Evolutionary conservation across 2,329 filamentous ascomycete species (phyloP).

Genomic region (Xylariales sp.): DNA sequence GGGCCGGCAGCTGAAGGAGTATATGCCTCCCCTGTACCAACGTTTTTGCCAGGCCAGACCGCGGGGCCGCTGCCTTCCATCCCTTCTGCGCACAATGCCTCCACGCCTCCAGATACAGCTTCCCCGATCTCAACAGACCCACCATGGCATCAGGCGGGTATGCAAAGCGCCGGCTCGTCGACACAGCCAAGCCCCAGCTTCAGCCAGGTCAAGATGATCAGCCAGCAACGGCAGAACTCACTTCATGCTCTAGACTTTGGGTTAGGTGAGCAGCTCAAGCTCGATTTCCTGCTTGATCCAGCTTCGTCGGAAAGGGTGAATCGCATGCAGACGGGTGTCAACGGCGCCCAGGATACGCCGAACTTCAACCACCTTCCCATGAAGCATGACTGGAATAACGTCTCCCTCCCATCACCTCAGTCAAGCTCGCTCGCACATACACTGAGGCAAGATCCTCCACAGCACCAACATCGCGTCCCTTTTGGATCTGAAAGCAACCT

Average conservation of each 20-base stretch:
- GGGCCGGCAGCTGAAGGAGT: too few species aligned
- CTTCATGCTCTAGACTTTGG: constrained; percentile 56
- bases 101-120: constrained; percentile 34
- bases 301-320: constrained; percentile 43
- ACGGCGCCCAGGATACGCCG: constrained; percentile 42
- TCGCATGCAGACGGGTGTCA: constrained; percentile 45
- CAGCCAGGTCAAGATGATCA: constrained; percentile 28
- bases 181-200: constrained; percentile 21
- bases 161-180: constrained; percentile 11
- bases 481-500: not conserved
- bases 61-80: constrained; percentile 20
- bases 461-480: not conserved
- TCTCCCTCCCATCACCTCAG: constrained; percentile 10
- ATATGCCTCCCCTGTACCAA: constrained; percentile 6
- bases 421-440: constrained; percentile 3
- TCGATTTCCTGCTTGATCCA: constrained; percentile 67
- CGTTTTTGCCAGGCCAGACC: constrained; percentile 2
- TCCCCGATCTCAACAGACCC: constrained; percentile 30
- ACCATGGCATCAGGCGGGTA: constrained; percentile 22
- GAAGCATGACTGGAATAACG: constrained; percentile 45
- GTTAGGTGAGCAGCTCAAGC: constrained; percentile 58
- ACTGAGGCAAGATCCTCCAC: not conserved
- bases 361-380: constrained; percentile 42
- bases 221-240: constrained; percentile 45
- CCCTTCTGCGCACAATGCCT: constrained; percentile 28